These are phyloP conservation scores for Chamaecrista fasciculata DNA, from an alignment of 306 rosid species.

Conservation along the genomic window DNA sequence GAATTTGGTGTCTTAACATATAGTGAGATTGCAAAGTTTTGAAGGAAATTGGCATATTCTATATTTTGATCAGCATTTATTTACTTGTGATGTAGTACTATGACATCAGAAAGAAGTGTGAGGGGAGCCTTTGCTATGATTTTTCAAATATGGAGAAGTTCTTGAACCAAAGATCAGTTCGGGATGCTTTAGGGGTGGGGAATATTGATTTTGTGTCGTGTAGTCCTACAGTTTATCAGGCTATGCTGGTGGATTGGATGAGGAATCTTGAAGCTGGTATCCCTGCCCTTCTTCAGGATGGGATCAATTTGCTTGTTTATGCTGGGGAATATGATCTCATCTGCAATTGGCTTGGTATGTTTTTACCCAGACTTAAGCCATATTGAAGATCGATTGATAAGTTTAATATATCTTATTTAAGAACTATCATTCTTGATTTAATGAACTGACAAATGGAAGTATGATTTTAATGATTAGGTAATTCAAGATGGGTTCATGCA, in stretches of 20 bases:
- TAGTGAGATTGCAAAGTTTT: slow-evolving; percentile 19
- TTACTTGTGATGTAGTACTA: slow-evolving; percentile 60
- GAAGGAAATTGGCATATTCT: slow-evolving; percentile 12
- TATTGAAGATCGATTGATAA: slow-evolving; percentile 9
- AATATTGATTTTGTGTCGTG: slow-evolving; percentile 80
- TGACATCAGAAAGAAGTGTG: slow-evolving; percentile 83
- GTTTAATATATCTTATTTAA: slow-evolving; percentile 22
- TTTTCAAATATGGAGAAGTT: slow-evolving; percentile 85
- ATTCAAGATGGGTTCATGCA: slow-evolving; percentile 94
- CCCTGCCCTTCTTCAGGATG: slow-evolving; percentile 87
- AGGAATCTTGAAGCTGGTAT: too few relatives aligned
- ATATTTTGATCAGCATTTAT: slow-evolving; percentile 9
- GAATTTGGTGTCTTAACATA: not conserved
- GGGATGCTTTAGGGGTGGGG: slow-evolving; percentile 83
- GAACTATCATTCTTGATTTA: slow-evolving; percentile 15
- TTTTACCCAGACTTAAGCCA: not conserved
- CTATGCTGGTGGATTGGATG: slow-evolving; percentile 88
- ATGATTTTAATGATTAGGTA: slow-evolving; percentile 53
- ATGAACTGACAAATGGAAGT: slow-evolving; percentile 15
- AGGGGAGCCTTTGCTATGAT: too few relatives aligned
- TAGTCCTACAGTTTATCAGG: slow-evolving; percentile 66
- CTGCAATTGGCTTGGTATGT: slow-evolving; percentile 98
- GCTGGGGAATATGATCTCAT: slow-evolving; percentile 96
- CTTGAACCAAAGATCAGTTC: slow-evolving; percentile 65
- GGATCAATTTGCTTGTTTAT: slow-evolving; percentile 71